Base-by-base conservation (phyloP, 2,329 filamentous ascomycete species). In the Arthrobotrys sinensis region DNA sequence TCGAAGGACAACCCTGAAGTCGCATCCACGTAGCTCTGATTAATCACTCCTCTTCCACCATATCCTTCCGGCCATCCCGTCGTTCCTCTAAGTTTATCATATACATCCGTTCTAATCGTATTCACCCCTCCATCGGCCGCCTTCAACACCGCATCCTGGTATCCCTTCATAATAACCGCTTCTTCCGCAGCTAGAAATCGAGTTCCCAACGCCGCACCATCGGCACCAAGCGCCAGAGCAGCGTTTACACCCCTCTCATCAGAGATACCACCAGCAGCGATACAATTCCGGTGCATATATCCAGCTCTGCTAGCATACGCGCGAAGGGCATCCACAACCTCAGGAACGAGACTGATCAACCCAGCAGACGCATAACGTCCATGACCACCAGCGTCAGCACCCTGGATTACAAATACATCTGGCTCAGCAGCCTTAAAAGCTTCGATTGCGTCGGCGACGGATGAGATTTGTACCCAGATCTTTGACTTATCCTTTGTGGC, bases 31-130 rank as follows among this genome's bases (percentile, higher is more conserved):
- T 84, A 89, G 71, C 86, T 90, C 80, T 84, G 82, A 80, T 91
- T 91, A 5, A 88, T 82, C 1, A 91, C 84, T 0, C 87, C 88
- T n/a, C 90, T 84, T 0, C 86, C 90, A 82, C 89, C 87, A 81
- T 90, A 90, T 12, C 83, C 83, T 40, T 83, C 83, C 0, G 89
- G 88, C 90, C 90, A 91, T 1, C 86, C 86, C 16, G 84, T 85
- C 0, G 88, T 91, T 0, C 88, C 89, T 3, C 89, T 82, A 4
- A 88, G 81, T 3, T 81, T 82, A 82, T 89, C 88, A 81, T 88
- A 89, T 0, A 89, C 82, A 45, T 85, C 86, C 1, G 86, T 87
- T 60, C 80, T 80, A 48, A 85, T 84, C 0, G 88, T 89, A n/a
- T 80, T 85, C 53, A 86, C 83, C 0, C 88, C 88, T 0, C 88